Base-by-base conservation (phyloP, 371 early-diverging fungal genomes). In the Zopfochytrium polystomum region DNA sequence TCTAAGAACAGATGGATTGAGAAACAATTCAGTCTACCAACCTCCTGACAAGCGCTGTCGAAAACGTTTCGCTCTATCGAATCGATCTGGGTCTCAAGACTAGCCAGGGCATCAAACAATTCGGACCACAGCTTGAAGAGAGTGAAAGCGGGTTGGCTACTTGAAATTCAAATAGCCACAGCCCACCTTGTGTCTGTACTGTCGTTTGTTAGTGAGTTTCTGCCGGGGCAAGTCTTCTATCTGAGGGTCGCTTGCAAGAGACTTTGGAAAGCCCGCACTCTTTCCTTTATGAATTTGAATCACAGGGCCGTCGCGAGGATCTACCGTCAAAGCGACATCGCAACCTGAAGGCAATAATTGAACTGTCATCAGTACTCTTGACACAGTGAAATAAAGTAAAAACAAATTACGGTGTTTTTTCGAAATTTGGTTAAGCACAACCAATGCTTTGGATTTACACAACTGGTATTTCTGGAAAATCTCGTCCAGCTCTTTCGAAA, bases 91-190 rank as follows among this genome's bases (percentile, higher is more conserved):
- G 62, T 63, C 2, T 57, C 51, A n/a, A 32, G 13, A 7, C 55
- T 43, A n/a, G 26, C 47, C 11, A 60, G 60, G 25, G 56, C 13
- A 32, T 43, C 5, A 34, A 34, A 51, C n/a, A 71, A 43, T 1
- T 35, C 18, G 6, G 67, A 68, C 75, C 75, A 74, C 29, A 45
- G 51, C 71, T 68, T 2, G 48, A 34, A 53, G 23, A 23, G 6
- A 29, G 52, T 31, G 29, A 51, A 26, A 55, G 38, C 42, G 34
- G 7, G 26, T 7, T 29, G 46, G 29, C 11, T 23, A 13, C 35
- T 42, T 55, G 55, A 15, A 44, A 3, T 9, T 15, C 15, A n/a
- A 26, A 23, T 22, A 32, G n/a, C 31, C 23, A 15, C 20, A 26
- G 29, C 27, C 9, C 4, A 65, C 59, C 32, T 30, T 30, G 33